These are phyloP conservation scores for Bacterosira constricta DNA, from an alignment of 108 stramenopile species.

Conservation along the genomic window DNA sequence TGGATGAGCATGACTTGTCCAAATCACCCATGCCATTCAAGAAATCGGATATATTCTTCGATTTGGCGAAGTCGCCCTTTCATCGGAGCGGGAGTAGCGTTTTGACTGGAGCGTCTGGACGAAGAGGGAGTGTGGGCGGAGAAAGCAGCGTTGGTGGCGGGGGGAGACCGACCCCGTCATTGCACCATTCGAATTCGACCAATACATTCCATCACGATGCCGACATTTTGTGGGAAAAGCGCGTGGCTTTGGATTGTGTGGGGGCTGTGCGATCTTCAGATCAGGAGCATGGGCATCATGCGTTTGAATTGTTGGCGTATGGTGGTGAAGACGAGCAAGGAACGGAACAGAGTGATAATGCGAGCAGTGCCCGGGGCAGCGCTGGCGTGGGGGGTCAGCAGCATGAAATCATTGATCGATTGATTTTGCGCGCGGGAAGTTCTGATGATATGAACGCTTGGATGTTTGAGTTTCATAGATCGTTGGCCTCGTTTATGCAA, in stretches of 20 bases:
- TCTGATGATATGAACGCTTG: constrained; percentile 73
- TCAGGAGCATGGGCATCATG: constrained; percentile 61
- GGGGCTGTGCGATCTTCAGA: constrained; percentile 76
- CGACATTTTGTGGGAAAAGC: constrained; percentile 71
- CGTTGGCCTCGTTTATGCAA: constrained; percentile 61
- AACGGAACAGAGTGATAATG: constrained; percentile 15
- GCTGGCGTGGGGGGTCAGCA: not conserved
- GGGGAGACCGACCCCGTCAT: not conserved
- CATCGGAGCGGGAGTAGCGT: constrained; percentile 7
- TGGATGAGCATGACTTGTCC: constrained; percentile 31
- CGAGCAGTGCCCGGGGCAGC: constrained; percentile 1
- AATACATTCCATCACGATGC: constrained; percentile 40
- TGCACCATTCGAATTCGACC: constrained; percentile 30
- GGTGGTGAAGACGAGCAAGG: constrained; percentile 26
- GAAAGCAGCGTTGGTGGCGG: not conserved
- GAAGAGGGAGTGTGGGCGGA: not conserved
- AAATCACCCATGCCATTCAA: constrained; percentile 67
- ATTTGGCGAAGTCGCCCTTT: constrained; percentile 8
- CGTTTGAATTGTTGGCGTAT: constrained; percentile 69
- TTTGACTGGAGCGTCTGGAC: not conserved
- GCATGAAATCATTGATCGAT: constrained; percentile 39
- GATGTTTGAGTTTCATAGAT: constrained; percentile 84
- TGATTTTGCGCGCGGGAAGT: constrained; percentile 63
- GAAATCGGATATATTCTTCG: constrained; percentile 31
- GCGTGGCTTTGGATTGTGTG: constrained; percentile 70